phyloP scores from a whole-genome alignment of 225 moss, liverwort and hornwort genomes.

The Physcomitrellopsis africana region DNA sequence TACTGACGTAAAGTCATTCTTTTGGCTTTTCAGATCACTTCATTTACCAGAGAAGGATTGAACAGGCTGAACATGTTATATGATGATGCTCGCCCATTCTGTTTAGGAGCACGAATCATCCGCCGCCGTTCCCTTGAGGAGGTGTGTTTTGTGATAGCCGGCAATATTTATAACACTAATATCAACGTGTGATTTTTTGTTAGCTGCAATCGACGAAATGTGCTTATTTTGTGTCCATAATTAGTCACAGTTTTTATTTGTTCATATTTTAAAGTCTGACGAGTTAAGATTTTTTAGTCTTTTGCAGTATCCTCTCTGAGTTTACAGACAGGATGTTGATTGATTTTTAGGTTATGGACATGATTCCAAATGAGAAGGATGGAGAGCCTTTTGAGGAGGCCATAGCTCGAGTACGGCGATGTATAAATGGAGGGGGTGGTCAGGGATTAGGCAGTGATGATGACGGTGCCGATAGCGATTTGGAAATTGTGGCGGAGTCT shows the following conservation, averaged over 20 bases:
- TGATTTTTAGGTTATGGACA: constrained; percentile 59
- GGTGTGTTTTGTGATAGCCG: constrained; percentile 45
- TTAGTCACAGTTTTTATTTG: constrained; percentile 5
- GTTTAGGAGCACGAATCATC: constrained; percentile 86
- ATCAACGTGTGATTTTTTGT: neutral
- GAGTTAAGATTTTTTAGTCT: constrained; percentile 2
- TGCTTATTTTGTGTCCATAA: neutral
- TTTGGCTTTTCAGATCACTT: constrained; percentile 64
- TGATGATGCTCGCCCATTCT: constrained; percentile 87
- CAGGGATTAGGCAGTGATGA: constrained; percentile 71
- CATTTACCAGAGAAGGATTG: constrained; percentile 69
- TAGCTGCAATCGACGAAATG: constrained; percentile 5
- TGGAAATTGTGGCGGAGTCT: constrained; percentile 93
- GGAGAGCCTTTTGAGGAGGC: constrained; percentile 95
- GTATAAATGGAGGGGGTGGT: constrained; percentile 88
- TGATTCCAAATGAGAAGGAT: constrained; percentile 76
- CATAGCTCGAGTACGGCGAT: constrained; percentile 84
- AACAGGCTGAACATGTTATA: constrained; percentile 82
- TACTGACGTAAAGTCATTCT: constrained; percentile 25
- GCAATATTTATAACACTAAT: constrained; percentile 8
- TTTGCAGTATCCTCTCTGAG: constrained; percentile 16
- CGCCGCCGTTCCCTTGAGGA: constrained; percentile 74
- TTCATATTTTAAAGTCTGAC: constrained; percentile 14
- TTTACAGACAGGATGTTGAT: neutral
- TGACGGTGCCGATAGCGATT: constrained; percentile 92